Conservation (phyloP, 768 basidiomycete species). For the Serendipita sp. region DNA sequence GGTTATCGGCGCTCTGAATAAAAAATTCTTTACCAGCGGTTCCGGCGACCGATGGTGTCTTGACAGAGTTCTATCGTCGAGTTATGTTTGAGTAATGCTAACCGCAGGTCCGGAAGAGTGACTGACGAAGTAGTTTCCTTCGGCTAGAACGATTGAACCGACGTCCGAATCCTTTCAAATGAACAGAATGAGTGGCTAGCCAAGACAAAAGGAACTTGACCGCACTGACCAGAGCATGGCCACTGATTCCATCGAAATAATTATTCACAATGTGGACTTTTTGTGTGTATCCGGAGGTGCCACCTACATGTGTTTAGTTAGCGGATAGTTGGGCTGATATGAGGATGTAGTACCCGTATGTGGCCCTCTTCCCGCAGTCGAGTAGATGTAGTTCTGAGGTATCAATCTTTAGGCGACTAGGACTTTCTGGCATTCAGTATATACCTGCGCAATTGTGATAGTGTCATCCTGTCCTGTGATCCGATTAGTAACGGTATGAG, state of each 20-base stretch:
- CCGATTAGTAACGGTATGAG: neutral
- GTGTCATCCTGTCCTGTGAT: neutral
- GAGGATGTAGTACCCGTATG: neutral
- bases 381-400: neutral
- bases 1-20: neutral
- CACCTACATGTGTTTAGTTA: neutral
- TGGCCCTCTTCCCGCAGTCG: conserved; percentile 7
- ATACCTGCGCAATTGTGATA: conserved; percentile 4
- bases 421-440: no score
- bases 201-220: neutral
- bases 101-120: neutral
- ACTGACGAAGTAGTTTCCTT: conserved; percentile 8
- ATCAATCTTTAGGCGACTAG: no score
- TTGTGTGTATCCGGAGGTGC: conserved; percentile 8
- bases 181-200: neutral
- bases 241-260: conserved; percentile 1
- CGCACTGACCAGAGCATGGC: conserved; percentile 8
- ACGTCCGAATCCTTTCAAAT: neutral
- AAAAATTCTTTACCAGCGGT: neutral
- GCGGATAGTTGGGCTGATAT: neutral
- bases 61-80: neutral
- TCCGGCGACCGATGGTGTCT: conserved; percentile 6
- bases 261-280: conserved; percentile 7
- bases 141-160: neutral
- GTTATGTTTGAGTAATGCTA: neutral